A percentile compares a stretch with the other conserved stretches of the same genome.
Evolutionary conservation across 176 grass and related monocot genomes (phyloP).

Genomic region (Melocanna baccifera): DNA sequence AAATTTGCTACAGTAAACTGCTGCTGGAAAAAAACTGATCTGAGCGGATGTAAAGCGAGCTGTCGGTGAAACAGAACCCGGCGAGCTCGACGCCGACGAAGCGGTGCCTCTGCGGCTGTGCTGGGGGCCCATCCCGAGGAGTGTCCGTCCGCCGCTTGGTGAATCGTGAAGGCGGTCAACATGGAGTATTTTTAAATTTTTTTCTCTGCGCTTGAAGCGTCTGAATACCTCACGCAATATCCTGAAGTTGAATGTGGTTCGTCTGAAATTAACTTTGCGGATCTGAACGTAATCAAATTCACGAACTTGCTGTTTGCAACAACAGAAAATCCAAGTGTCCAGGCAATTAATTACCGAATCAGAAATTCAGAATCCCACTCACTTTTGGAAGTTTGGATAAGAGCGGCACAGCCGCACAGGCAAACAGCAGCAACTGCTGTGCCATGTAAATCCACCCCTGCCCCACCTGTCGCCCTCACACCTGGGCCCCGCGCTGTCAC

Average conservation of each 20-base stretch:
- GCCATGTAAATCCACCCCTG: neutral
- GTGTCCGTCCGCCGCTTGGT: neutral
- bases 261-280: neutral
- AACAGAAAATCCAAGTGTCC: neutral
- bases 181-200: neutral
- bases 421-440: neutral
- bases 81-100: neutral
- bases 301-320: neutral
- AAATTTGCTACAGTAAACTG: too few relatives aligned
- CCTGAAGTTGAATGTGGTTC: neutral
- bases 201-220: too few relatives aligned
- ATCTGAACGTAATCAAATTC: neutral
- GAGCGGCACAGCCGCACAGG: neutral
- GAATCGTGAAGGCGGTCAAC: neutral
- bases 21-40: too few relatives aligned
- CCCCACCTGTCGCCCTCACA: neutral
- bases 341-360: too few relatives aligned
- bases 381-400: conserved; percentile 16
- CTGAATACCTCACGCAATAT: neutral
- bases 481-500: neutral
- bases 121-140: neutral
- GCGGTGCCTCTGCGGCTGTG: neutral
- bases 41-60: too few relatives aligned
- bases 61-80: neutral
- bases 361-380: neutral